Percentiles rank a stretch among this genome's conserved stretches.
phyloP scores from a whole-genome alignment of 306 rosid species.

The apple (Malus domestica) region ASM211411v1 NC_041795.1:18224501-18225000 shows the following conservation, averaged over 20 bases:
- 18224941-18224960: conserved; percentile 49
- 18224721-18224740: not conserved
- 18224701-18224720: not conserved
- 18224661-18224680: not conserved
- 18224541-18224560: not conserved
- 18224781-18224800: not conserved
- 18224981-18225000: conserved; percentile 52
- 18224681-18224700: not conserved
- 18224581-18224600: not conserved
- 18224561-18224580: not conserved
- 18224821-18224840: conserved; percentile 21
- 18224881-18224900: conserved; percentile 69
- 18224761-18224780: not conserved
- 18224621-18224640: not conserved
- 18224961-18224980: conserved; percentile 49
- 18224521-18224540: not conserved
- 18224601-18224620: not conserved
- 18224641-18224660: not conserved
- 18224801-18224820: not conserved
- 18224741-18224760: not conserved
- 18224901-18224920: conserved; percentile 47
- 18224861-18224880: conserved; percentile 76
- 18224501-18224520: too few relatives aligned
- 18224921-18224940: conserved; percentile 28
- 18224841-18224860: conserved; percentile 64